Evolutionary conservation across 306 rosid genomes (phyloP), one percentile per base, ranked within the genome.

Genomic region (Alnus rubra): DNA sequence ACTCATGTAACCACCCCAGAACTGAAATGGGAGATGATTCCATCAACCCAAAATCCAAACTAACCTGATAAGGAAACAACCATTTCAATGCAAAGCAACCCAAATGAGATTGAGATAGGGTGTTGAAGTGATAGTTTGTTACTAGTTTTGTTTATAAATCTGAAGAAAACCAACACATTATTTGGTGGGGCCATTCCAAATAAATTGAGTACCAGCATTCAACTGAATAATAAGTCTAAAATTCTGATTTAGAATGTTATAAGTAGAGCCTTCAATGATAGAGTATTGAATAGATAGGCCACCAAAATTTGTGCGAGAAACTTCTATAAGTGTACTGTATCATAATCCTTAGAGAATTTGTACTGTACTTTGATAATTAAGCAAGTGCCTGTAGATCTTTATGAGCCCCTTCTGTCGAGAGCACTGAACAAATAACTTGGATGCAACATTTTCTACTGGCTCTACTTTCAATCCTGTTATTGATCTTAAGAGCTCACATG

Each of bases 401-500:
- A 95, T 75, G 58, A 95, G 98, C 78, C 96, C 98, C 86, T 89
- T 93, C 86, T 95, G 99, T 82, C 98, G 97, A 83, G 99, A 95
- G 83, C 99, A 95, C 78, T 95, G 99, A 74, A 95, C 99, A 85
- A 95, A 93, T 82, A 95, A 84, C 83, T 95, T 95, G 79, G 97
- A 91, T 74, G 99, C 86, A 79, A 91, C 98, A 86, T 91, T 90
- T 88, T 95, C 98, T 74, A 95, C 94, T 9, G 99, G 97, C 76
- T 82, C 88, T 76, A 95, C 98, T 85, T 90, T 95, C 85, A 95
- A 80, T 47, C 92, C 96, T 39, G 96, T 80, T 80, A 95, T 90
- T 74, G 99, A 93, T 88, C 88, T 91, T 62, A 95, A 72, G 82
- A 95, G 94, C 62, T 91, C 96, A 77, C 98, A 86, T 56, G 99